These are phyloP conservation scores for Paraleonurus japonicus DNA, from an alignment of 257 asterid genomes.

Conservation along the genomic window DNA sequence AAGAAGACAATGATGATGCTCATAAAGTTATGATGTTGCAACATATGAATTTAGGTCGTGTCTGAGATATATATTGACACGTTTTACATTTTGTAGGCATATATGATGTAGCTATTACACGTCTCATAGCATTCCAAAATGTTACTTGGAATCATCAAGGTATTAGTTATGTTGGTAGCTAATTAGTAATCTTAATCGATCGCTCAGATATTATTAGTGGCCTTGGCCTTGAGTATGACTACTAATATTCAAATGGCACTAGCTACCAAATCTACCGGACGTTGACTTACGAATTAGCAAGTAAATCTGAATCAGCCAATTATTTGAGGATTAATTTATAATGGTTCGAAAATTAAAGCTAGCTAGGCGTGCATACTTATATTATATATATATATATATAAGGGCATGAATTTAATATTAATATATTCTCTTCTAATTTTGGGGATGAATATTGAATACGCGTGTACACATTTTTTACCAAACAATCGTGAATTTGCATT, in stretches of 20 bases:
- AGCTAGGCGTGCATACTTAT: constrained; percentile 21
- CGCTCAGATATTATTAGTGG: background rate
- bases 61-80: constrained; percentile 7
- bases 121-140: background rate
- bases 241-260: constrained; percentile 17
- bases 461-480: no score
- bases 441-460: background rate
- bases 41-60: background rate
- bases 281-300: background rate
- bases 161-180: background rate
- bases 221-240: background rate
- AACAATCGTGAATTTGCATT: no score
- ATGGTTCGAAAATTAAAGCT: background rate
- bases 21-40: background rate
- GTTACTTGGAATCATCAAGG: background rate
- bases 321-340: background rate
- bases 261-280: constrained; percentile 20
- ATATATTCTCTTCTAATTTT: background rate
- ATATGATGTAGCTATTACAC: background rate
- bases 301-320: background rate
- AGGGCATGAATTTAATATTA: background rate
- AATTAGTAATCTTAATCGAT: no score
- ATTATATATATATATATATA: no score
- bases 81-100: background rate
- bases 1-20: background rate